Percentiles rank a stretch among this genome's conserved stretches.
Evolutionary conservation across 164 flowering plant genomes (phyloP).

Genomic region (Annona cherimola): DNA sequence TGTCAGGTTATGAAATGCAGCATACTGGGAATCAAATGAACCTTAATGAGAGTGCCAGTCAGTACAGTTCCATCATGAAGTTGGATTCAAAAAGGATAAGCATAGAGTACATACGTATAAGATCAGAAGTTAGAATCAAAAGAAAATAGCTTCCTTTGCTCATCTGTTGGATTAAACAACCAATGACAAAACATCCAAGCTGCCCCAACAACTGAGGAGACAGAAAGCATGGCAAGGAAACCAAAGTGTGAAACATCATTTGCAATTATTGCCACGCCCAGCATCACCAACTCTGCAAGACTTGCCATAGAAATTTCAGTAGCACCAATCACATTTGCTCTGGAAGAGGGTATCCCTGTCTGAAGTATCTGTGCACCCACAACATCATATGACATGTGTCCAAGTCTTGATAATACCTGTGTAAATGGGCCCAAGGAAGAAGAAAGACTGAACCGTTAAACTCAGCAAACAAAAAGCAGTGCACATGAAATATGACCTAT

Average conservation of each 20-base stretch:
- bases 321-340: conserved; percentile 86
- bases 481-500: not conserved
- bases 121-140: conserved; percentile 39
- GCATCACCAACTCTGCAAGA: conserved; percentile 83
- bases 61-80: no score
- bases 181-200: conserved; percentile 83
- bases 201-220: conserved; percentile 82
- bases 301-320: conserved; percentile 94
- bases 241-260: conserved; percentile 92
- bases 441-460: not conserved
- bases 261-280: conserved; percentile 88
- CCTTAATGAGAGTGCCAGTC: no score
- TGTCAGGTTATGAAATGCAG: no score
- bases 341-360: conserved; percentile 88
- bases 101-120: conserved; percentile 1
- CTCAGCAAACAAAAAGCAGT: not conserved
- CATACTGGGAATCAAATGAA: no score
- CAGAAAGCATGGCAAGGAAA: conserved; percentile 77
- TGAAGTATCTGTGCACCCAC: conserved; percentile 94
- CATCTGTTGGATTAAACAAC: conserved; percentile 83
- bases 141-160: conserved; percentile 68
- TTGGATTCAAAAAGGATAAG: not conserved
- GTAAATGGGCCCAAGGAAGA: not conserved
- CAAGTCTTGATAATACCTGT: conserved; percentile 90
- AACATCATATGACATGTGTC: conserved; percentile 97